These are phyloP conservation scores for Gossypium turneri DNA, from an alignment of 345 rosid species.

Conservation along the genomic window DNA sequence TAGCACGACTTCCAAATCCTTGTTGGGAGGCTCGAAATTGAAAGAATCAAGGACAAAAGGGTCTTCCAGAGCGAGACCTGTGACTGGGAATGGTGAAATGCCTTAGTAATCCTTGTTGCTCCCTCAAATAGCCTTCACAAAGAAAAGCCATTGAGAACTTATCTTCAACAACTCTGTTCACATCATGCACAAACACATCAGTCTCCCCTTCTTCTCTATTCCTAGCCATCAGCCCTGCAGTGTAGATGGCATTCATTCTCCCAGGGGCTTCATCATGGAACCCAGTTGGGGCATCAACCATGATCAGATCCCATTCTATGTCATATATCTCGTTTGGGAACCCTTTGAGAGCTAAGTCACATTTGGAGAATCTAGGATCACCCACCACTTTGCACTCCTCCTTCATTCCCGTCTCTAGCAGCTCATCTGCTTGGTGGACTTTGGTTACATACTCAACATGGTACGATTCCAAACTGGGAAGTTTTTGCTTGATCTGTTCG, in stretches of 20 bases:
- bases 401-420: conserved; percentile 66
- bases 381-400: conserved; percentile 64
- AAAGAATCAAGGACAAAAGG: conserved; percentile 51
- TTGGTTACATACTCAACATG: conserved; percentile 74
- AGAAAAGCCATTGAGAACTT: conserved; percentile 67
- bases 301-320: conserved; percentile 70
- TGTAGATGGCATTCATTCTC: conserved; percentile 81
- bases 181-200: conserved; percentile 83
- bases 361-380: conserved; percentile 69
- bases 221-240: conserved; percentile 90
- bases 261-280: conserved; percentile 80
- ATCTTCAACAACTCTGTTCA: conserved; percentile 69
- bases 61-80: conserved; percentile 36
- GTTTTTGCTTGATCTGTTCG: conserved; percentile 51
- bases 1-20: not conserved
- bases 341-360: conserved; percentile 80
- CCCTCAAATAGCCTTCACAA: conserved; percentile 69
- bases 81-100: conserved; percentile 84
- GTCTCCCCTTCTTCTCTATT: conserved; percentile 66
- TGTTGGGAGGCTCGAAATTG: too few relatives aligned
- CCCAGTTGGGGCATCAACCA: conserved; percentile 90
- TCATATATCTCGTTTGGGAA: conserved; percentile 75
- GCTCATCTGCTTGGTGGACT: conserved; percentile 62
- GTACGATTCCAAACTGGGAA: conserved; percentile 66
- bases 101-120: conserved; percentile 73